Evolutionary conservation across 306 rosid genomes (phyloP).

Genomic region (Mimosa pudica): DNA sequence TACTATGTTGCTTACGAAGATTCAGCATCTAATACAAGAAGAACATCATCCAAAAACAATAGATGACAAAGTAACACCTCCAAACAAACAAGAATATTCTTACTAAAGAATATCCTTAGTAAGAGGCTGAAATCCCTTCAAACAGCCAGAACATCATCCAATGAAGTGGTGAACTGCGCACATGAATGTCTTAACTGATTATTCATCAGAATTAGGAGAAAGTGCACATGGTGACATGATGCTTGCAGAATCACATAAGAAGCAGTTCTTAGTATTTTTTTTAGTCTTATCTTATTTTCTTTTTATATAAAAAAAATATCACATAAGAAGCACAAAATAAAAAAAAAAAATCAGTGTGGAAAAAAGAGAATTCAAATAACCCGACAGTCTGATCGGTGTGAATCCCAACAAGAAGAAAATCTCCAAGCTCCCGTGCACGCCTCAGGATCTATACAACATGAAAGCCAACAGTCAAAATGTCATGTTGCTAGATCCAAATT

Average conservation of each 20-base stretch:
- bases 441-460: slow-evolving; percentile 71
- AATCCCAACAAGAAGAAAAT: slow-evolving; percentile 96
- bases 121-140: background rate
- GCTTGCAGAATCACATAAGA: background rate
- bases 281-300: too few relatives aligned
- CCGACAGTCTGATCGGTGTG: slow-evolving; percentile 90
- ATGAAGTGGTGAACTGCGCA: background rate
- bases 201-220: background rate
- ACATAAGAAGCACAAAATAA: background rate
- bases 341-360: background rate
- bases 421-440: slow-evolving; percentile 82
- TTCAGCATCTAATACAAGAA: background rate
- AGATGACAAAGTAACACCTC: background rate
- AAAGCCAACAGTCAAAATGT: slow-evolving; percentile 18
- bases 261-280: background rate
- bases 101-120: background rate
- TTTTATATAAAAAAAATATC: background rate
- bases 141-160: background rate
- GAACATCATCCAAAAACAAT: background rate
- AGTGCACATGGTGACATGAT: background rate
- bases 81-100: background rate
- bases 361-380: slow-evolving; percentile 16
- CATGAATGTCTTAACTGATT: background rate
- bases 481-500: background rate
- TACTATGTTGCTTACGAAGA: background rate